phyloP scores from a whole-genome alignment of 2,329 filamentous ascomycete genomes.

The Dactylellina leptospora region DNA sequence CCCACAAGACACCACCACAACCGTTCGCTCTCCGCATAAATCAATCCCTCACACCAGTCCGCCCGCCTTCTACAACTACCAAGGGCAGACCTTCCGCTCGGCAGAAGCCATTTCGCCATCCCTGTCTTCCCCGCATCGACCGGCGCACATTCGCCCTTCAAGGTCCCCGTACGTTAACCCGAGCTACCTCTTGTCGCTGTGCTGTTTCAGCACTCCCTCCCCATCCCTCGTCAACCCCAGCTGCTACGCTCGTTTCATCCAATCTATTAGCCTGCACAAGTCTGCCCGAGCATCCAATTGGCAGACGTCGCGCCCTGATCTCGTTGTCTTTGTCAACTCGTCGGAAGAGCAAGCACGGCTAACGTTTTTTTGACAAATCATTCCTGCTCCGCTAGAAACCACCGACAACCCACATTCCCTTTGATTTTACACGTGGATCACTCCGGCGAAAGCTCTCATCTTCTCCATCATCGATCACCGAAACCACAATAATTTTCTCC shows the following conservation, averaged over 20 bases:
- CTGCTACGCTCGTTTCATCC: background rate
- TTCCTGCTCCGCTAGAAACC: too few species aligned
- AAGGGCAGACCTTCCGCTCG: background rate
- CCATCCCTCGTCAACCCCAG: background rate
- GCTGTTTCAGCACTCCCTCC: background rate
- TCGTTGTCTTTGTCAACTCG: background rate
- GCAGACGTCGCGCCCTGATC: slow-evolving; percentile 26
- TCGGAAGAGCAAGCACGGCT: too few species aligned
- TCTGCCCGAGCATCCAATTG: slow-evolving; percentile 30
- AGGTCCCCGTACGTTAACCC: background rate
- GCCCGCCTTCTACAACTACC: slow-evolving; percentile 7
- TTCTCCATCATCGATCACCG: too few species aligned
- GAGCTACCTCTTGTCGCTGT: slow-evolving; percentile 17
- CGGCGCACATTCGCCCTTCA: too few species aligned
- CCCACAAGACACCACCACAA: slow-evolving; percentile 22
- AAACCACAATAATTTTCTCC: background rate
- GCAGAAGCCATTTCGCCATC: background rate
- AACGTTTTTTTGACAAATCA: too few species aligned
- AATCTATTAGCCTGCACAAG: background rate
- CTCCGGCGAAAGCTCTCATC: too few species aligned
- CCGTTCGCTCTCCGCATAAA: too few species aligned
- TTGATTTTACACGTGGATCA: too few species aligned
- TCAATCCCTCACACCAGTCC: slow-evolving; percentile 15
- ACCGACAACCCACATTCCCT: too few species aligned
- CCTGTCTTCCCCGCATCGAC: background rate